Conservation (phyloP, 139 green algal genomes). For the Klebsormidium nitens region DNA sequence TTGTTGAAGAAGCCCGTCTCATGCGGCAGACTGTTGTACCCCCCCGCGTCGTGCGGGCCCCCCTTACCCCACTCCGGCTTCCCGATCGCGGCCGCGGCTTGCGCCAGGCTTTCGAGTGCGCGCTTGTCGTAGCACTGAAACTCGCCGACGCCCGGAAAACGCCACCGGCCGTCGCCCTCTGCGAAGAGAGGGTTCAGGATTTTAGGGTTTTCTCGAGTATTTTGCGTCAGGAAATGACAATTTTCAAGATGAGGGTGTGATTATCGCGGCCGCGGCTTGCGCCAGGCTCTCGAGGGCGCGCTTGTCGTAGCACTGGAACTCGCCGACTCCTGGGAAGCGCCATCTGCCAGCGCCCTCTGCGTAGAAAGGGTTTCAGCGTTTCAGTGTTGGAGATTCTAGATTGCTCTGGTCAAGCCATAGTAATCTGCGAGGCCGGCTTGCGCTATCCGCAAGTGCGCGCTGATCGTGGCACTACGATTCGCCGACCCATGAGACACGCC, state of each 20-base stretch:
- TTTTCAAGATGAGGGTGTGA: too few species aligned
- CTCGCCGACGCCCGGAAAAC: constrained; percentile 93
- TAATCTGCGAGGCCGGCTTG: too few species aligned
- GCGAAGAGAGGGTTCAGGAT: too few species aligned
- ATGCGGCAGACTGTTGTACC: constrained; percentile 80
- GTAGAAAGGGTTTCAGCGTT: too few species aligned
- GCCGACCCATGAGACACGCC: too few species aligned
- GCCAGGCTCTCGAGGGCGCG: constrained; percentile 81
- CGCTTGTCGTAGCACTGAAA: constrained; percentile 98
- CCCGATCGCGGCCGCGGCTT: constrained; percentile 58
- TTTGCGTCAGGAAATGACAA: too few species aligned
- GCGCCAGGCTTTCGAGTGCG: constrained; percentile 73
- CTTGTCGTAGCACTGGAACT: constrained; percentile 98
- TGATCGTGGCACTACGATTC: too few species aligned
- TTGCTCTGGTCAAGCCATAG: too few species aligned
- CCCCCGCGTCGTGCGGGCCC: constrained; percentile 86
- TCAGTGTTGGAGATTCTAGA: too few species aligned
- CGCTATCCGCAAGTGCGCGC: too few species aligned
- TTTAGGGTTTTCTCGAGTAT: too few species aligned
- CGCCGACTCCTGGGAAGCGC: constrained; percentile 91
- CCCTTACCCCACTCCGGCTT: constrained; percentile 80
- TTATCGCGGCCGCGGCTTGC: constrained; percentile 50
- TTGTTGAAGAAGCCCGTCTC: constrained; percentile 88
- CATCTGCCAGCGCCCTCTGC: constrained; percentile 56
- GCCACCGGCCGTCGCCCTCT: constrained; percentile 56